phyloP scores from a whole-genome alignment of 306 rosid species.

The Ammopiptanthus mongolicus region DNA sequence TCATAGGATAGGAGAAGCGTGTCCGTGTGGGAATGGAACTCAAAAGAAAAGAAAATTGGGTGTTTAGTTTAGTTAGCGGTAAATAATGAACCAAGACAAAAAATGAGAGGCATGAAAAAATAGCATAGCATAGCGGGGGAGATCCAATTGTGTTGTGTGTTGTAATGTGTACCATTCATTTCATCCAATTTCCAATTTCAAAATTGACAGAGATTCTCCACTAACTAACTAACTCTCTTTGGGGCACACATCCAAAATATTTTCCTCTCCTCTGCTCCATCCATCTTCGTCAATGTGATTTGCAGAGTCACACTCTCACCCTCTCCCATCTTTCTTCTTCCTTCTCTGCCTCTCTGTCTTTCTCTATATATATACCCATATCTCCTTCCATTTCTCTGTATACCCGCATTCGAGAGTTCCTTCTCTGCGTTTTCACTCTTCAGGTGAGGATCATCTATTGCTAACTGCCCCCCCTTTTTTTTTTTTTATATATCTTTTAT shows the following conservation, averaged over 20 bases:
- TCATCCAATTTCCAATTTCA: not conserved
- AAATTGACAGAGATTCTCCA: slow-evolving; percentile 56
- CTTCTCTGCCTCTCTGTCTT: not conserved
- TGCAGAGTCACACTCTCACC: slow-evolving; percentile 21
- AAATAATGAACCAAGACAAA: not conserved
- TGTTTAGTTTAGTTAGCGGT: not conserved
- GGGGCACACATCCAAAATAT: not conserved
- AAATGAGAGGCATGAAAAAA: not conserved
- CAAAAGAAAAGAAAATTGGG: too few relatives aligned
- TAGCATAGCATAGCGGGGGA: too few relatives aligned
- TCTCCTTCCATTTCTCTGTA: not conserved
- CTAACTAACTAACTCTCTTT: not conserved
- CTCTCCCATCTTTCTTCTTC: not conserved
- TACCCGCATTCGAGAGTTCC: slow-evolving; percentile 21
- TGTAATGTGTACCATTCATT: slow-evolving; percentile 6
- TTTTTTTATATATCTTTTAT: not conserved
- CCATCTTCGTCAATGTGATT: slow-evolving; percentile 7
- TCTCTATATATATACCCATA: not conserved
- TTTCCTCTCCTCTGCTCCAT: not conserved
- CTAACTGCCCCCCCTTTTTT: not conserved
- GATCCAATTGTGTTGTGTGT: too few relatives aligned
- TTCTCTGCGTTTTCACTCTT: slow-evolving; percentile 2
- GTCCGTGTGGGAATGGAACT: too few relatives aligned
- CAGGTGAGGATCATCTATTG: not conserved
- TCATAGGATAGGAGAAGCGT: too few relatives aligned